These are phyloP conservation scores for Omphalotus guepiniiformis DNA, from an alignment of 768 basidiomycete species.

Conservation along the genomic window DNA sequence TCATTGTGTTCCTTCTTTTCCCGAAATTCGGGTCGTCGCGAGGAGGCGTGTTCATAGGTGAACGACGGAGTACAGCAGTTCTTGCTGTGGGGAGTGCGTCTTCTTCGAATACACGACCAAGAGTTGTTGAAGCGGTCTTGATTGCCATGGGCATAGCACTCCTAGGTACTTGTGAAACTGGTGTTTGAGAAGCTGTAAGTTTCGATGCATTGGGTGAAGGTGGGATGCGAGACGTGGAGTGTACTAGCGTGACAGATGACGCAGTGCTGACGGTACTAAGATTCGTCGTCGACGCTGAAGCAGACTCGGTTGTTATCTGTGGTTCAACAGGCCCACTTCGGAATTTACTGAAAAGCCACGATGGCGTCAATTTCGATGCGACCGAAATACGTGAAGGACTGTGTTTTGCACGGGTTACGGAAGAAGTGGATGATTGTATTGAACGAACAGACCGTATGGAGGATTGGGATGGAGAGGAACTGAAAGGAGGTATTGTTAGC, in stretches of 20 bases:
- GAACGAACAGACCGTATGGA: conserved; percentile 46
- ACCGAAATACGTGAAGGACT: conserved; percentile 32
- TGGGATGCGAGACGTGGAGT: conserved; percentile 11
- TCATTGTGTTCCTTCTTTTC: conserved; percentile 50
- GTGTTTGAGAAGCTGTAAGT: conserved; percentile 31
- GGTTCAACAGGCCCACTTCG: conserved; percentile 59
- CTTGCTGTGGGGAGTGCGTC: conserved; percentile 44
- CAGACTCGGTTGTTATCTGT: conserved; percentile 54
- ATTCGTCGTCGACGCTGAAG: conserved; percentile 35
- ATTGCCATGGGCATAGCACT: conserved; percentile 42
- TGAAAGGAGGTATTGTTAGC: conserved; percentile 49
- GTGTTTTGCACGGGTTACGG: conserved; percentile 13
- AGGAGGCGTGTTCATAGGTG: conserved; percentile 67
- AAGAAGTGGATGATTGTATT: conserved; percentile 48
- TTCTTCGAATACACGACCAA: conserved; percentile 54
- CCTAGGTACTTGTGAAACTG: conserved; percentile 15
- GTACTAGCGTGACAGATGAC: conserved; percentile 19
- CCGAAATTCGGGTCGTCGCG: conserved; percentile 56
- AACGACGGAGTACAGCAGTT: conserved; percentile 46
- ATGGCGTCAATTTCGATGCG: conserved; percentile 60
- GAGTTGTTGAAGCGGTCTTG: conserved; percentile 25
- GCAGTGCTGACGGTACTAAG: conserved; percentile 19
- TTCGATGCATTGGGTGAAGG: conserved; percentile 28
- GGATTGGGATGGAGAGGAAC: conserved; percentile 63
- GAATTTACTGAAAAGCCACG: conserved; percentile 81